Base-by-base conservation (phyloP, 2,329 filamentous ascomycete species). In the Colletotrichum melonis region DNA sequence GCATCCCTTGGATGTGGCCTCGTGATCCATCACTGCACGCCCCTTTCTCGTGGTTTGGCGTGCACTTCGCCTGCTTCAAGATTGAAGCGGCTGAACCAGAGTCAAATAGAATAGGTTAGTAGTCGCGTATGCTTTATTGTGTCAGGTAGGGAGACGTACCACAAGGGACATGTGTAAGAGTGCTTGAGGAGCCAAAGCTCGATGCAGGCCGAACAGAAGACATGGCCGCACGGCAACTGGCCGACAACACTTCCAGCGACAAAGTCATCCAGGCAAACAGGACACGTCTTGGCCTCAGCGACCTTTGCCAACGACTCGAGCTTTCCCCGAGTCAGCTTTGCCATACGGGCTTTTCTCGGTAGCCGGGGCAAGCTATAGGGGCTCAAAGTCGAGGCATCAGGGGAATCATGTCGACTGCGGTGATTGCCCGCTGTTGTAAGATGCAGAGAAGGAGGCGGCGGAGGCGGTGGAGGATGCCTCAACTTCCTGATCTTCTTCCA, bases 161-260 rank as follows among this genome's bases (percentile, higher is more conserved):
- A 71, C 7, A 71, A 11, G 1, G 68, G 63, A 19, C 68, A 71
- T 4, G 63, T 71, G 19, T 32, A n/a, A 2, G 55, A 24, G 22
- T 67, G 68, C 42, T 62, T 62, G 9, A 52, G 24, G 19, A 71
- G 24, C 68, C 68, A 71, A 4, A 35, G 46, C 46, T 71, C 63
- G n/a, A 71, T 71, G 46, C 68, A 71, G 6, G 46, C 68, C 4
- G 68, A 60, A 32, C 68, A 71, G 32, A 71, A 71, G 26, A 60
- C 56, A 4, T 71, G 68, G 5, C 46, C 56, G 46, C 68, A 71
- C 11, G 46, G 68, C 3, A 71, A 9, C 11, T 38, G 63, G 3
- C 42, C 68, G 2, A 62, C 68, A 26, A 30, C 14, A 0, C 56
- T 67, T 5, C 68, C 68, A 16, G 32, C 42, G 9, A 35, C 46